Evolutionary conservation across 768 basidiomycete genomes (phyloP).

Genomic region (Leccinum subgranulosum): DNA sequence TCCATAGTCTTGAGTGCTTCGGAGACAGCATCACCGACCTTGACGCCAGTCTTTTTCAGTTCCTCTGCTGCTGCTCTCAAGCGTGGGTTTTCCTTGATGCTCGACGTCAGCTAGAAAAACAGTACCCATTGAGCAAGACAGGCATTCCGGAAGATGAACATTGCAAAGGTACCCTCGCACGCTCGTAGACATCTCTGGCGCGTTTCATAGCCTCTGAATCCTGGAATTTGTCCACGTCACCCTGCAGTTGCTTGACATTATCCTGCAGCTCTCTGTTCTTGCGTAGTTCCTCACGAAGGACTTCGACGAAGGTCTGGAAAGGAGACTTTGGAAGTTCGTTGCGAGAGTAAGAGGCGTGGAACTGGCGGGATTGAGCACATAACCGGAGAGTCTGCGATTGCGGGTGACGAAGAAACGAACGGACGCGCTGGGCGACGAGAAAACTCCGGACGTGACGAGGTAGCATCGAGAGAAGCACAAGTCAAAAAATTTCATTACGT

Average conservation of each 20-base stretch:
- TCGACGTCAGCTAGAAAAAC: slow-evolving; percentile 71
- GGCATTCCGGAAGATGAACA: not conserved
- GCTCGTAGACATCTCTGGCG: slow-evolving; percentile 89
- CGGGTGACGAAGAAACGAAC: slow-evolving; percentile 16
- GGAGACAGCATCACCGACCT: slow-evolving; percentile 90
- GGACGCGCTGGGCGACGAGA: slow-evolving; percentile 27
- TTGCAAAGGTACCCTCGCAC: slow-evolving; percentile 70
- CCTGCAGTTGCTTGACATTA: slow-evolving; percentile 95
- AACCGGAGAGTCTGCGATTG: slow-evolving; percentile 27
- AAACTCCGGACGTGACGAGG: slow-evolving; percentile 46
- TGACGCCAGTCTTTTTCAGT: slow-evolving; percentile 82
- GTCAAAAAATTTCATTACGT: slow-evolving; percentile 12
- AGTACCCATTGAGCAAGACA: slow-evolving; percentile 4
- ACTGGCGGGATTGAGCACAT: slow-evolving; percentile 32
- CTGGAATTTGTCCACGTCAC: slow-evolving; percentile 95
- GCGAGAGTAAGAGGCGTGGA: slow-evolving; percentile 63
- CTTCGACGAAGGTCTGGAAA: slow-evolving; percentile 94
- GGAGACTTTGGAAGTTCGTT: slow-evolving; percentile 84
- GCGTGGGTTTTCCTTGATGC: slow-evolving; percentile 94
- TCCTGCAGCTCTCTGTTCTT: slow-evolving; percentile 96
- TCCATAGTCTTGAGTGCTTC: slow-evolving; percentile 93
- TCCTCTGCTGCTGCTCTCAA: slow-evolving; percentile 92
- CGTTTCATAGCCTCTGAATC: slow-evolving; percentile 95
- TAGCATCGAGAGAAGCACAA: slow-evolving; percentile 33
- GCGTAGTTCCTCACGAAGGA: slow-evolving; percentile 84